Percentiles rank a stretch among this genome's conserved stretches.
phyloP scores from a whole-genome alignment of 768 basidiomycete genomes.

The Pleurotus platypus region DNA sequence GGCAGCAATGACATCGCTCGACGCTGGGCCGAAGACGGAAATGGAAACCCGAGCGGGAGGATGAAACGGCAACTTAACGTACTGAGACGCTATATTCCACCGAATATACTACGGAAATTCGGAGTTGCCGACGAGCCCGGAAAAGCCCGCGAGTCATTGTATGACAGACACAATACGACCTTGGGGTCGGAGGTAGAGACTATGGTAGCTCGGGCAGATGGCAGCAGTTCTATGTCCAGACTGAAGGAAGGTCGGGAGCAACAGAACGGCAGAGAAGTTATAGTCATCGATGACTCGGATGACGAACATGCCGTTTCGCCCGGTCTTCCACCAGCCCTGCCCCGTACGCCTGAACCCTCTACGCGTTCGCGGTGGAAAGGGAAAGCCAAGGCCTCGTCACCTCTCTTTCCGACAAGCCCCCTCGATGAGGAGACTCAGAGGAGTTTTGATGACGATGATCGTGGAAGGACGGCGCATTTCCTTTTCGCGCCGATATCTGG shows the following conservation, averaged over 20 bases:
- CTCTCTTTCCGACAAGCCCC: constrained; percentile 18
- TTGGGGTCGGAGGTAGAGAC: not conserved
- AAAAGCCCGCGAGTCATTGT: constrained; percentile 23
- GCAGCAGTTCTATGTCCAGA: not conserved
- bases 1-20: constrained; percentile 41
- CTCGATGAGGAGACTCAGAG: constrained; percentile 27
- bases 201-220: not conserved
- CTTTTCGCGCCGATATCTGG: constrained; percentile 47
- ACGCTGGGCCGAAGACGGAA: constrained; percentile 52
- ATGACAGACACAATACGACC: not conserved
- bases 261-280: constrained; percentile 12
- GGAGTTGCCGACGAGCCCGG: constrained; percentile 28
- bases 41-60: constrained; percentile 14
- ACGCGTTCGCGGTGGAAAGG: constrained; percentile 9
- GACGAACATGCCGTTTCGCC: not conserved
- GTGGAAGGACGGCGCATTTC: constrained; percentile 50
- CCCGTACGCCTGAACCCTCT: not conserved
- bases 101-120: constrained; percentile 8
- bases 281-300: constrained; percentile 8
- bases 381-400: constrained; percentile 13
- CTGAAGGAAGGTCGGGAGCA: not conserved
- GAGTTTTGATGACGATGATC: constrained; percentile 41
- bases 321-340: not conserved
- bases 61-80: constrained; percentile 38
- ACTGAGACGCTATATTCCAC: constrained; percentile 40